These are phyloP conservation scores for Byssothecium circinans DNA, from an alignment of 2,329 filamentous ascomycete species.

Conservation along the genomic window DNA sequence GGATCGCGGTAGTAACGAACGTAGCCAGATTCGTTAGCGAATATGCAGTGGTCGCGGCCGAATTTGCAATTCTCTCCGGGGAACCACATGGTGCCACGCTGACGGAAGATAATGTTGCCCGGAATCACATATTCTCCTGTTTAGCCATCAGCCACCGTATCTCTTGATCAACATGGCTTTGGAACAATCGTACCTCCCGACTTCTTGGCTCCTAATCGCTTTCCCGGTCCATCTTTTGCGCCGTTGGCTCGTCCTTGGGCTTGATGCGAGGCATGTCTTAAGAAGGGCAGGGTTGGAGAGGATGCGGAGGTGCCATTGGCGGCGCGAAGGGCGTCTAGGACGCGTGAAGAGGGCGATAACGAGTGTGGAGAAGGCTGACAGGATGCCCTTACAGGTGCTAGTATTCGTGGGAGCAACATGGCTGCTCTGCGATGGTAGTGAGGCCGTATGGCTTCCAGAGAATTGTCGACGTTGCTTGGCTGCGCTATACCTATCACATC, in stretches of 20 bases:
- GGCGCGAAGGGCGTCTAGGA: slow-evolving; percentile 34
- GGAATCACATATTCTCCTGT: slow-evolving; percentile 88
- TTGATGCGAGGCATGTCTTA: slow-evolving; percentile 66
- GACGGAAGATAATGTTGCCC: slow-evolving; percentile 97
- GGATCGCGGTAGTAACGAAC: slow-evolving; percentile 97
- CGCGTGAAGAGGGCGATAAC: slow-evolving; percentile 28
- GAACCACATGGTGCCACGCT: slow-evolving; percentile 92
- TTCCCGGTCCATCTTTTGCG: slow-evolving; percentile 70
- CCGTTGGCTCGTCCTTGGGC: slow-evolving; percentile 69
- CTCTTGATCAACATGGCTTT: neutral
- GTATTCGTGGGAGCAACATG: slow-evolving; percentile 46
- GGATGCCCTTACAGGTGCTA: slow-evolving; percentile 40
- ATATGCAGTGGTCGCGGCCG: slow-evolving; percentile 96
- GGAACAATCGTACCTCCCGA: slow-evolving; percentile 68
- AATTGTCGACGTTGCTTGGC: slow-evolving; percentile 42
- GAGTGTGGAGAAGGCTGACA: slow-evolving; percentile 23
- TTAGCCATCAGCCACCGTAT: slow-evolving; percentile 10
- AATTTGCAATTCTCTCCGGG: slow-evolving; percentile 94
- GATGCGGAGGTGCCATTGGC: slow-evolving; percentile 35
- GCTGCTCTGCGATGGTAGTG: slow-evolving; percentile 26
- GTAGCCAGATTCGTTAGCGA: slow-evolving; percentile 80
- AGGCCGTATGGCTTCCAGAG: slow-evolving; percentile 14
- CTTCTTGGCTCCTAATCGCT: slow-evolving; percentile 93
- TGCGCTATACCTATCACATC: neutral
- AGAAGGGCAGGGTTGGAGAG: slow-evolving; percentile 48